Conservation (phyloP, 352 stramenopile species). For the Globisporangium camurandrum region DNA sequence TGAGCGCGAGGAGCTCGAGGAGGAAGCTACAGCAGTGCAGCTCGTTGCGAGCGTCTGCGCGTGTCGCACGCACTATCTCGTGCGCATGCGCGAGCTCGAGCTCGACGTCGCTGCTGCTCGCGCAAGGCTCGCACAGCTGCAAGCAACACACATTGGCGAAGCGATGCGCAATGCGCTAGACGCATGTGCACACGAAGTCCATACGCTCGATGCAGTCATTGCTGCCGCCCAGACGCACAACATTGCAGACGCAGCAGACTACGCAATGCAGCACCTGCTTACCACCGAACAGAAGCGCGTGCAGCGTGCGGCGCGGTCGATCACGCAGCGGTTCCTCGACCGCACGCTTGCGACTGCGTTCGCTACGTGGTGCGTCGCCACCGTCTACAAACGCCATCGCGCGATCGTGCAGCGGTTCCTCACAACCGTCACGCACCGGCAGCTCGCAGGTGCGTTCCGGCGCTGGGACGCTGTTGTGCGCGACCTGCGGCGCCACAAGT, state of each 20-base stretch:
- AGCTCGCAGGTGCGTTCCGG: constrained; percentile 50
- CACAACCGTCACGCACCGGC: constrained; percentile 28
- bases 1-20: constrained; percentile 17
- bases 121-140: constrained; percentile 23
- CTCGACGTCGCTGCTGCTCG: constrained; percentile 25
- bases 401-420: constrained; percentile 37
- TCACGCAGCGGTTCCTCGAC: constrained; percentile 38
- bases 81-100: constrained; percentile 37
- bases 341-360: constrained; percentile 31
- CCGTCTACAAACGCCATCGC: constrained; percentile 36
- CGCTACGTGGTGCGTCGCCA: constrained; percentile 35
- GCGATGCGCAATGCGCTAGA: constrained; percentile 69
- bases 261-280: constrained; percentile 55
- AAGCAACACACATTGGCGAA: constrained; percentile 47
- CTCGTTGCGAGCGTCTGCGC: constrained; percentile 38
- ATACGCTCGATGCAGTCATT: constrained; percentile 28
- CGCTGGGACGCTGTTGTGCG: constrained; percentile 40
- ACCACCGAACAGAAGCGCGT: constrained; percentile 38
- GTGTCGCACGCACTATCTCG: constrained; percentile 36
- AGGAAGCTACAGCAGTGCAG: constrained; percentile 7
- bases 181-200: constrained; percentile 28
- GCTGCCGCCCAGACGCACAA: constrained; percentile 34
- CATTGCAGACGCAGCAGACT: constrained; percentile 45
- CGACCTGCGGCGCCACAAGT: constrained; percentile 38
- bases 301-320: constrained; percentile 32